These are phyloP conservation scores for Scutellaria barbata DNA, from an alignment of 257 asterid species.

Conservation along the genomic window DNA sequence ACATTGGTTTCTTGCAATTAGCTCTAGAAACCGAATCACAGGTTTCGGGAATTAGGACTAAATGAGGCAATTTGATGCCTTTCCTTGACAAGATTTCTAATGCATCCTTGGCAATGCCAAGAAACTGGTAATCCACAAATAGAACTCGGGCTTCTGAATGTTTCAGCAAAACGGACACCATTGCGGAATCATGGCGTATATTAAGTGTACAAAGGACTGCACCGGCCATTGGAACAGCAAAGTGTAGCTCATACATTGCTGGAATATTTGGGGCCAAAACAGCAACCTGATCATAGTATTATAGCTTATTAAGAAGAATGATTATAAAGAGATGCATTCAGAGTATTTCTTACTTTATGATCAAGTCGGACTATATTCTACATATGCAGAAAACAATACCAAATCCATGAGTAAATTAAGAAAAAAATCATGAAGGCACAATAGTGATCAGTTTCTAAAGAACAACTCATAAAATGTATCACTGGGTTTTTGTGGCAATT, in stretches of 20 bases:
- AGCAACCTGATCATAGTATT: conserved; percentile 53
- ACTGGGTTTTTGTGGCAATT: neutral
- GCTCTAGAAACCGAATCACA: neutral
- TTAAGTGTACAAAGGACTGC: conserved; percentile 68
- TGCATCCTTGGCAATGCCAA: conserved; percentile 48
- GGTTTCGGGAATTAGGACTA: conserved; percentile 51
- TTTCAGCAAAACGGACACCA: conserved; percentile 47
- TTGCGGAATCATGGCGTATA: conserved; percentile 45
- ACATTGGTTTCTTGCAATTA: neutral
- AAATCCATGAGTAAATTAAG: too few species aligned
- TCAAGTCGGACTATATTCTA: too few species aligned
- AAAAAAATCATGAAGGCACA: neutral
- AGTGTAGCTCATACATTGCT: conserved; percentile 67
- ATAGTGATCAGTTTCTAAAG: neutral
- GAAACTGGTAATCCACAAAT: conserved; percentile 56
- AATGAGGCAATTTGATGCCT: conserved; percentile 36
- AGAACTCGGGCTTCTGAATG: conserved; percentile 58
- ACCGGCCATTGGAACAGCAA: conserved; percentile 74
- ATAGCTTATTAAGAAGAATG: neutral
- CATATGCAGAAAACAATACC: neutral
- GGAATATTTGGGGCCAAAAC: conserved; percentile 72
- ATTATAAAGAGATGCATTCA: too few species aligned
- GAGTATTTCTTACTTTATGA: too few species aligned
- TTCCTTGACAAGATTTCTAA: conserved; percentile 35
- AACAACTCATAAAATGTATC: neutral